A percentile compares a stretch with the other conserved stretches of the same genome.
Conservation (phyloP, 2,329 filamentous ascomycete species). For the Pseudogymnoascus sp. region DNA sequence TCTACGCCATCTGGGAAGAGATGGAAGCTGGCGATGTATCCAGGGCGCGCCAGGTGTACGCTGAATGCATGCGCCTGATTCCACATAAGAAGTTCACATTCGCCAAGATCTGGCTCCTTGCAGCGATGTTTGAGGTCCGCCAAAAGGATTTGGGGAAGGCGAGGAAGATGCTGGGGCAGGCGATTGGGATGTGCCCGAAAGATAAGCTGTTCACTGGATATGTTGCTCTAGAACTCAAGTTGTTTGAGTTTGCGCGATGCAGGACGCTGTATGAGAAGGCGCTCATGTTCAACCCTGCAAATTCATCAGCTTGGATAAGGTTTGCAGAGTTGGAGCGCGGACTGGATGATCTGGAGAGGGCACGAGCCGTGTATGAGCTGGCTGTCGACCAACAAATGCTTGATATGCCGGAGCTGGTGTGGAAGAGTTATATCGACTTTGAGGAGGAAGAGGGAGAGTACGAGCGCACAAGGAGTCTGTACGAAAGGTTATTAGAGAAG, state of each 20-base stretch:
- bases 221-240: conserved; percentile 82
- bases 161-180: conserved; percentile 80
- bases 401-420: conserved; percentile 95
- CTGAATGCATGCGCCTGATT: conserved; percentile 77
- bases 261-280: conserved; percentile 91
- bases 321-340: conserved; percentile 91
- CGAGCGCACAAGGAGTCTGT: conserved; percentile 71
- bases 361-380: conserved; percentile 86
- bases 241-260: conserved; percentile 91
- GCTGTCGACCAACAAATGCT: conserved; percentile 75
- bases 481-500: conserved; percentile 86
- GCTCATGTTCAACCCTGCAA: conserved; percentile 83
- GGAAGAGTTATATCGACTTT: conserved; percentile 98
- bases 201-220: conserved; percentile 93
- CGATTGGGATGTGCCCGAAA: conserved; percentile 92
- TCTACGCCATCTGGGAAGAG: conserved; percentile 95
- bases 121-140: conserved; percentile 87
- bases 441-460: conserved; percentile 95
- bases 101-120: conserved; percentile 91
- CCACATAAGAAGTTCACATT: conserved; percentile 98
- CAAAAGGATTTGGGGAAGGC: conserved; percentile 75
- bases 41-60: conserved; percentile 83
- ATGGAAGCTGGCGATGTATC: conserved; percentile 71
- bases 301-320: conserved; percentile 91
- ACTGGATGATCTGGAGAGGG: conserved; percentile 81